Base-by-base conservation (phyloP, 805 yeast species). In the Schizosaccharomyces osmophilus region DNA sequence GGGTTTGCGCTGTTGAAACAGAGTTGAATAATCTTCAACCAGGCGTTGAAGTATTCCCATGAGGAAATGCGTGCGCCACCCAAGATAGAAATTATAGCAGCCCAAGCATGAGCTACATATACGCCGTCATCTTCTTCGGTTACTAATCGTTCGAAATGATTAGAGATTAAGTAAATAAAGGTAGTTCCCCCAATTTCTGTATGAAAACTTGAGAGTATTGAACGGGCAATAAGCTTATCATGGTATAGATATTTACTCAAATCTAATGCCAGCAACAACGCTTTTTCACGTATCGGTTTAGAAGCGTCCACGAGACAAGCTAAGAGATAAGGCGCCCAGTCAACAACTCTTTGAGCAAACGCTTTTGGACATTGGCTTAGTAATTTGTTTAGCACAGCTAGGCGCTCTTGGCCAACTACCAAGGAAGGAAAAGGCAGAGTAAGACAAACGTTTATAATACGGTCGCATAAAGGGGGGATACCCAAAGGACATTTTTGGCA, bases 31-130 rank as follows among this genome's bases (percentile, higher is more conserved):
- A 57, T 36, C 36, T 57, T 57, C 22, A 57, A 42, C 48, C 48
- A 57, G 19, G 43, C 26, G 48, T 57, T 57, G 19, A 57, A 36
- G n/a, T 57, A 22, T 15, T 57, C 60, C 60, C 60, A 57, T 22
- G 57, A 51, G 31, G 57, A 51, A 13, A 36, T 57, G 26, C 48
- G 42, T 4, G 60, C 41, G 32, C 48, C 60, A 29, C 60, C 60
- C 29, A 36, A 41, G 19, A 57, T 22, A 2, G 48, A 13, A 6
- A 57, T 36, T 11, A 57, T 17, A 17, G 48, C 60, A n/a, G 48
- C 60, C 60, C 60, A 57, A 19, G 60, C 60, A 36, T 57, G 48
- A 13, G 60, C 41, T 17, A 57, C 60, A 32, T 29, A 57, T 15
- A 57, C 60, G 9, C 60, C 60, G 15, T 57, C 48, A 15, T 57